Percentiles rank a stretch among this genome's conserved stretches.
phyloP scores from a whole-genome alignment of 31 red algal genomes.

The Bonnemaisonia californica region DNA sequence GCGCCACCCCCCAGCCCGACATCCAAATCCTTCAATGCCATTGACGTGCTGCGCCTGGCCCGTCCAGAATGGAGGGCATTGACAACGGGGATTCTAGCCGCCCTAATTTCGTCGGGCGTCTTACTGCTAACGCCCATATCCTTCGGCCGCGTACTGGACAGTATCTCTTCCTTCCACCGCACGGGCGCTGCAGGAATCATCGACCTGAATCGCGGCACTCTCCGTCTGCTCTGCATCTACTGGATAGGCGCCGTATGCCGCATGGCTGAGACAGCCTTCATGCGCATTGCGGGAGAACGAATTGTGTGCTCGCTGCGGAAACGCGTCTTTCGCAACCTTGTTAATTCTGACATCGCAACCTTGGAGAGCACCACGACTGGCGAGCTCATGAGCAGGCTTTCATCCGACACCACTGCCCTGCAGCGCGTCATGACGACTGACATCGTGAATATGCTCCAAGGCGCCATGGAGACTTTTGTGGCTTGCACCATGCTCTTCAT shows the following conservation, averaged over 20 bases:
- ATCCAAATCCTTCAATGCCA: not conserved
- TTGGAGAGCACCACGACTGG: slow-evolving; percentile 28
- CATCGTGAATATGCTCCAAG: slow-evolving; percentile 4
- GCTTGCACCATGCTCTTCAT: slow-evolving; percentile 22
- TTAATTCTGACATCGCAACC: slow-evolving; percentile 25
- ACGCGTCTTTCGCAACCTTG: slow-evolving; percentile 28
- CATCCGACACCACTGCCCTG: slow-evolving; percentile 4
- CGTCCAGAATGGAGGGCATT: slow-evolving; percentile 29
- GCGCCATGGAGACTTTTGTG: slow-evolving; percentile 25
- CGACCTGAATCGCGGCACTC: slow-evolving; percentile 5
- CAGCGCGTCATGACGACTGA: slow-evolving; percentile 29
- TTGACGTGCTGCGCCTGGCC: slow-evolving; percentile 13
- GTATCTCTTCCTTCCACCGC: not conserved
- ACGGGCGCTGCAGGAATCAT: slow-evolving; percentile 7
- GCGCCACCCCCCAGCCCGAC: not conserved
- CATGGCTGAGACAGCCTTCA: slow-evolving; percentile 12
- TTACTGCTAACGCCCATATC: slow-evolving; percentile 39
- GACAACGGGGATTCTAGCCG: slow-evolving; percentile 31
- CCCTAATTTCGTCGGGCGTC: slow-evolving; percentile 37
- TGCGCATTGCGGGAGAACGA: slow-evolving; percentile 34
- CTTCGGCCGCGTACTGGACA: slow-evolving; percentile 40
- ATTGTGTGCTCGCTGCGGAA: slow-evolving; percentile 22
- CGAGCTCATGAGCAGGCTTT: slow-evolving; percentile 30
- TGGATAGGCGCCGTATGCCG: not conserved
- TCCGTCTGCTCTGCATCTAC: slow-evolving; percentile 14